Evolutionary conservation across 2,329 filamentous ascomycete genomes (phyloP).

Genomic region (Trichoderma brevicompactum): DNA sequence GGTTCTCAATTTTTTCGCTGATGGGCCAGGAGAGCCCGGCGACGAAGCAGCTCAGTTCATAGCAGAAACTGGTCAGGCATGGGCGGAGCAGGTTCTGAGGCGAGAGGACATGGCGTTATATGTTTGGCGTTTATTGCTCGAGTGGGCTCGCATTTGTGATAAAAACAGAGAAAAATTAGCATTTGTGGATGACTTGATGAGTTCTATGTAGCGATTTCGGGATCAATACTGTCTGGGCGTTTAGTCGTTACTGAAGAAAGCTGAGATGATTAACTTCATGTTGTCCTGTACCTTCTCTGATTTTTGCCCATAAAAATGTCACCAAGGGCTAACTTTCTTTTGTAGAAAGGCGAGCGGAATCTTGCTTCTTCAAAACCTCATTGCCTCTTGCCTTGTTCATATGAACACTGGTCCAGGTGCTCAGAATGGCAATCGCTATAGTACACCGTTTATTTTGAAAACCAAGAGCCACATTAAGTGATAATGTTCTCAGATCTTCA

Average conservation of each 20-base stretch:
- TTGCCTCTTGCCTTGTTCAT: not conserved
- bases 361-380: not conserved
- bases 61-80: slow-evolving; percentile 61
- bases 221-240: not conserved
- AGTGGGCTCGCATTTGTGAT: slow-evolving; percentile 59
- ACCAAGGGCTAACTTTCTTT: not conserved
- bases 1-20: slow-evolving; percentile 68
- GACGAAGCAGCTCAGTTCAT: slow-evolving; percentile 64
- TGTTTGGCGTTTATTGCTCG: slow-evolving; percentile 62
- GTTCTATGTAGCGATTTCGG: not conserved
- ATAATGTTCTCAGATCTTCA: not conserved
- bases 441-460: slow-evolving; percentile 3
- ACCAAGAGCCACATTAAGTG: not conserved
- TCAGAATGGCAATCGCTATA: not conserved
- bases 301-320: not conserved
- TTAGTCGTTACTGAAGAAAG: no score
- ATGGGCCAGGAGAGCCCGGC: slow-evolving; percentile 46
- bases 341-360: not conserved
- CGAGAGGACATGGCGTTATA: slow-evolving; percentile 71
- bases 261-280: no score
- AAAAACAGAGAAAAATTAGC: slow-evolving; percentile 50
- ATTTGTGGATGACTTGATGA: slow-evolving; percentile 49
- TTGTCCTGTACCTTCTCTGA: not conserved
- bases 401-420: not conserved
- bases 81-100: slow-evolving; percentile 63